Evolutionary conservation across 768 basidiomycete genomes (phyloP).

Genomic region (Suillus plorans): DNA sequence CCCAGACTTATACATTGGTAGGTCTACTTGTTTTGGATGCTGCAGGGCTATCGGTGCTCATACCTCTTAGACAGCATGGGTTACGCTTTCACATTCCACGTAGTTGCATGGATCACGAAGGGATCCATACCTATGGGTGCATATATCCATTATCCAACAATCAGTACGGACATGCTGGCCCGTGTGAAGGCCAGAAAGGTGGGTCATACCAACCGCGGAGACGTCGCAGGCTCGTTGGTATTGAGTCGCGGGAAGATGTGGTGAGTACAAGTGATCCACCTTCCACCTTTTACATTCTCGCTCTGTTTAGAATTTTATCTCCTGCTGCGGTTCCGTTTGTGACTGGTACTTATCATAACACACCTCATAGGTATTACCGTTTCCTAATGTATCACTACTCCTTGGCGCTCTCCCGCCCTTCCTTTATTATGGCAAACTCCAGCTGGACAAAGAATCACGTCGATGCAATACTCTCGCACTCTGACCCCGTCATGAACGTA

Average conservation of each 20-base stretch:
- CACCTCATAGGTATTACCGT: constrained; percentile 72
- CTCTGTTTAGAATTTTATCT: not conserved
- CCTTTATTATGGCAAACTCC: constrained; percentile 91
- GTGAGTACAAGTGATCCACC: constrained; percentile 36
- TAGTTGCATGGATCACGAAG: constrained; percentile 55
- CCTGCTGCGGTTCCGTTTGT: not conserved
- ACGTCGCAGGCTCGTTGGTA: constrained; percentile 53
- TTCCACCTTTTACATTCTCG: not conserved
- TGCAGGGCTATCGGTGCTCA: constrained; percentile 11
- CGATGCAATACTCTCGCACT: constrained; percentile 63
- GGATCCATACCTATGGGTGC: constrained; percentile 75
- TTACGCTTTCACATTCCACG: constrained; percentile 90
- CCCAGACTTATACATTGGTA: constrained; percentile 91
- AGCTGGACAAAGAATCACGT: constrained; percentile 92
- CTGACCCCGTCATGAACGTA: constrained; percentile 48
- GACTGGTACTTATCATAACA: not conserved
- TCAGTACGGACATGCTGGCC: constrained; percentile 90
- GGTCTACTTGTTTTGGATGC: constrained; percentile 14
- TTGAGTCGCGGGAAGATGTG: constrained; percentile 63
- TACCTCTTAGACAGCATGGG: constrained; percentile 86
- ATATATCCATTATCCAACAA: constrained; percentile 96
- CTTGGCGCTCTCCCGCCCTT: constrained; percentile 65
- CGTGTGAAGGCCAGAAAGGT: constrained; percentile 64
- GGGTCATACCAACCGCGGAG: constrained; percentile 60
- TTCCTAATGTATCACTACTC: constrained; percentile 85